Conservation (phyloP, 225 moss, liverwort and hornwort genomes). For the Thuidium tamariscinum region DNA sequence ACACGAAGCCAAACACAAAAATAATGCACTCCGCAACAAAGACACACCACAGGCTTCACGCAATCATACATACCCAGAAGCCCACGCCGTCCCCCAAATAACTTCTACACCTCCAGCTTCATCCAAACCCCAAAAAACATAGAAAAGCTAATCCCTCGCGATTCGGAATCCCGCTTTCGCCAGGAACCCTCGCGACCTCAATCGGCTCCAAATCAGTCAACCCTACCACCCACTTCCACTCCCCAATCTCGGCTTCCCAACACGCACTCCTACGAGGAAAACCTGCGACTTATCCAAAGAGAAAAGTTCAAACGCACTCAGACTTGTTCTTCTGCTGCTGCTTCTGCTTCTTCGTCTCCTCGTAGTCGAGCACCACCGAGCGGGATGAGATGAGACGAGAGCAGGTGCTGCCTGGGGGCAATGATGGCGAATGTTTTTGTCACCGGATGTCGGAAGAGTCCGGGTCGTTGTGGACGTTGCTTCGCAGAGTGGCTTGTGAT, state of each 20-base stretch:
- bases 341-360: neutral
- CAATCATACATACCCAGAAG: neutral
- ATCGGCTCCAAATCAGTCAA: neutral
- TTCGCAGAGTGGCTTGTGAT: neutral
- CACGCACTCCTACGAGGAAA: neutral
- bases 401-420: neutral
- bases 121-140: neutral
- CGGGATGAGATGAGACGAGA: neutral
- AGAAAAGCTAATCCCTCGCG: neutral
- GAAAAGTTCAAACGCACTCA: neutral
- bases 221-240: neutral
- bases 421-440: neutral
- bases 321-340: neutral
- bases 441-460: neutral
- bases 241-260: neutral
- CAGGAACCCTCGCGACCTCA: neutral
- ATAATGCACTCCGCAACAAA: neutral
- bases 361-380: neutral
- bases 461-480: neutral
- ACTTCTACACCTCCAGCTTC: neutral
- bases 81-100: neutral
- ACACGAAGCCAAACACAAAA: neutral
- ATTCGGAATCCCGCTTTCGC: neutral
- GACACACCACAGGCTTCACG: neutral
- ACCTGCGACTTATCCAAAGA: neutral